Evolutionary conservation across 768 basidiomycete genomes (phyloP).

Genomic region (Pisolithus microcarpus): DNA sequence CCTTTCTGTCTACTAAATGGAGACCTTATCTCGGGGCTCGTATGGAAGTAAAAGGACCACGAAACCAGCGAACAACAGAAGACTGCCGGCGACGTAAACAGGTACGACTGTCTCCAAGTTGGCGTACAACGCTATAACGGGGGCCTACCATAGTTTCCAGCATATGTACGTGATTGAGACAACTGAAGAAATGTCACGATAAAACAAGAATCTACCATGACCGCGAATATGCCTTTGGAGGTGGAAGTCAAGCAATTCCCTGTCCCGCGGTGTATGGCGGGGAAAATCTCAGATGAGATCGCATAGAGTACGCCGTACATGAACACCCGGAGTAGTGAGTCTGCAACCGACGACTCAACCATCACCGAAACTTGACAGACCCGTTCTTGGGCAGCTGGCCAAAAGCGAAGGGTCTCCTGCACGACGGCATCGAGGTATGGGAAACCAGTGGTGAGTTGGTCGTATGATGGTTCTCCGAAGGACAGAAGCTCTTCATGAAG

Average conservation of each 20-base stretch:
- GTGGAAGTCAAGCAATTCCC: conserved; percentile 61
- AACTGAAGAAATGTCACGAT: too few relatives aligned
- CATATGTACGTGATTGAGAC: neutral
- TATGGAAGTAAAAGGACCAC: conserved; percentile 62
- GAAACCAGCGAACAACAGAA: conserved; percentile 54
- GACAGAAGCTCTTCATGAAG: conserved; percentile 43
- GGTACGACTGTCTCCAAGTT: conserved; percentile 58
- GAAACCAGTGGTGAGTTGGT: conserved; percentile 41
- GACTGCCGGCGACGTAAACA: conserved; percentile 61
- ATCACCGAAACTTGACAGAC: conserved; percentile 9
- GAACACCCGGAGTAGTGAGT: too few relatives aligned
- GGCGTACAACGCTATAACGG: conserved; percentile 64
- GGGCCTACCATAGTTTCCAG: conserved; percentile 39
- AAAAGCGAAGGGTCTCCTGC: conserved; percentile 38
- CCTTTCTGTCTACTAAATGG: conserved; percentile 35
- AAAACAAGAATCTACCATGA: conserved; percentile 52
- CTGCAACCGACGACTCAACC: too few relatives aligned
- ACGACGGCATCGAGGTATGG: conserved; percentile 50
- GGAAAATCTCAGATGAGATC: conserved; percentile 62
- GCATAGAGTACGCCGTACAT: conserved; percentile 77
- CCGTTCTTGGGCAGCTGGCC: conserved; percentile 30
- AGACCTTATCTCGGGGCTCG: conserved; percentile 68
- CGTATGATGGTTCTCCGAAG: conserved; percentile 47
- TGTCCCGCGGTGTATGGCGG: conserved; percentile 66
- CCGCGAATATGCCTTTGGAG: conserved; percentile 57